phyloP scores from a whole-genome alignment of 1,284 basidiomycete genomes.

The Cutaneotrichosporon mucoides region DNA sequence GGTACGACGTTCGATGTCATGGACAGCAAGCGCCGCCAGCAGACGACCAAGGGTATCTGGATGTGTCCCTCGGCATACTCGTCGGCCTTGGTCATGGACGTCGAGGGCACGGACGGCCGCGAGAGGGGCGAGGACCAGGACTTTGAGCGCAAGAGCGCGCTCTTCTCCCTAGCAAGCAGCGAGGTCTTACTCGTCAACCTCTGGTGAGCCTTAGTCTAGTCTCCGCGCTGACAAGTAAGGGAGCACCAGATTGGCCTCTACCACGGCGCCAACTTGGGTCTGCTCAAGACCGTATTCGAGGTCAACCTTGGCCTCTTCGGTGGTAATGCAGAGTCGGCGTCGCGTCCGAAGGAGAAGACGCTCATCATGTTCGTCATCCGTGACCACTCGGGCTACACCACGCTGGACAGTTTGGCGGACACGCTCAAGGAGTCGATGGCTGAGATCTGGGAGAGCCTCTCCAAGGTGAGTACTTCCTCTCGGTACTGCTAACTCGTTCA shows the following conservation, averaged over 20 bases:
- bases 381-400: constrained; percentile 91
- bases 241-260: constrained; percentile 93
- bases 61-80: constrained; percentile 88
- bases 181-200: constrained; percentile 95
- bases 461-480: constrained; percentile 55
- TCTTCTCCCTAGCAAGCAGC: constrained; percentile 94
- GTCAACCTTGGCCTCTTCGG: constrained; percentile 95
- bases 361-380: constrained; percentile 96
- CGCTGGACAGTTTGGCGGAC: constrained; percentile 78
- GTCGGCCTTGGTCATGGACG: constrained; percentile 97
- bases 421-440: constrained; percentile 85
- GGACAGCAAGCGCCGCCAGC: constrained; percentile 87
- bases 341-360: constrained; percentile 73
- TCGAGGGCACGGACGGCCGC: constrained; percentile 96
- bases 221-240: constrained; percentile 22
- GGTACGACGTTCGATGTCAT: constrained; percentile 98
- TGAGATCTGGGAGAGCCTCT: constrained; percentile 87
- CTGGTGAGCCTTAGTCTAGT: constrained; percentile 53
- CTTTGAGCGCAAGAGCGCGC: constrained; percentile 96
- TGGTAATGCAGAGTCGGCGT: constrained; percentile 20
- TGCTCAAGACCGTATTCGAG: constrained; percentile 98
- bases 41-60: constrained; percentile 99
- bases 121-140: constrained; percentile 99
- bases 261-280: constrained; percentile 98
- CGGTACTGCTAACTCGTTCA: background rate